These are phyloP conservation scores for Torulaspora maleeae DNA, from an alignment of 805 yeast species.

Conservation along the genomic window DNA sequence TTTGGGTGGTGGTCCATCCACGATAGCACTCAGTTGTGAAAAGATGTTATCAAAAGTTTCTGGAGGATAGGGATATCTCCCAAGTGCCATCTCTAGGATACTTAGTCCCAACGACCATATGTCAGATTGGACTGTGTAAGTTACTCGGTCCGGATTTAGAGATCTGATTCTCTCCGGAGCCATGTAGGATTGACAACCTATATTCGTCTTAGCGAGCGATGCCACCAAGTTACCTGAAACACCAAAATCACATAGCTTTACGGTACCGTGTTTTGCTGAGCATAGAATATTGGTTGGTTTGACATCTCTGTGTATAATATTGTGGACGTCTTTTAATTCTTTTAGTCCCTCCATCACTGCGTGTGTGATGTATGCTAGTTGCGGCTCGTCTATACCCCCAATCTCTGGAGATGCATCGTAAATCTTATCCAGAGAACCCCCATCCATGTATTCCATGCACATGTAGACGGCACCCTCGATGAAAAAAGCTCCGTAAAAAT, in stretches of 20 bases:
- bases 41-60: constrained; percentile 88
- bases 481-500: constrained; percentile 95
- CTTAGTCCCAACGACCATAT: constrained; percentile 92
- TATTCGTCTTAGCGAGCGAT: constrained; percentile 88
- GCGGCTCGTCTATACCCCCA: constrained; percentile 71
- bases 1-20: constrained; percentile 90
- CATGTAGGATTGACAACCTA: constrained; percentile 98
- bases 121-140: constrained; percentile 91
- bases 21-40: constrained; percentile 90
- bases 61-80: constrained; percentile 93
- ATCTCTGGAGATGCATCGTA: constrained; percentile 49
- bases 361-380: constrained; percentile 73
- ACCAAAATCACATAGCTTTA: constrained; percentile 93
- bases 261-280: constrained; percentile 69
- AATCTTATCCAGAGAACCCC: constrained; percentile 85
- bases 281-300: constrained; percentile 93
- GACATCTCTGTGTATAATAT: constrained; percentile 93
- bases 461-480: constrained; percentile 97
- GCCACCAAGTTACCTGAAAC: constrained; percentile 94
- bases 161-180: constrained; percentile 94
- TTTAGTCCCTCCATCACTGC: constrained; percentile 76
- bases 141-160: constrained; percentile 63
- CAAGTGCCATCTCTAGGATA: constrained; percentile 81
- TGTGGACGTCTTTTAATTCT: constrained; percentile 81
- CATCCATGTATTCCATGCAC: constrained; percentile 98